Evolutionary conservation across 371 early-diverging fungal species (phyloP), one percentile per base, ranked within the genome.

Genomic region (Lichtheimia hyalospora): DNA sequence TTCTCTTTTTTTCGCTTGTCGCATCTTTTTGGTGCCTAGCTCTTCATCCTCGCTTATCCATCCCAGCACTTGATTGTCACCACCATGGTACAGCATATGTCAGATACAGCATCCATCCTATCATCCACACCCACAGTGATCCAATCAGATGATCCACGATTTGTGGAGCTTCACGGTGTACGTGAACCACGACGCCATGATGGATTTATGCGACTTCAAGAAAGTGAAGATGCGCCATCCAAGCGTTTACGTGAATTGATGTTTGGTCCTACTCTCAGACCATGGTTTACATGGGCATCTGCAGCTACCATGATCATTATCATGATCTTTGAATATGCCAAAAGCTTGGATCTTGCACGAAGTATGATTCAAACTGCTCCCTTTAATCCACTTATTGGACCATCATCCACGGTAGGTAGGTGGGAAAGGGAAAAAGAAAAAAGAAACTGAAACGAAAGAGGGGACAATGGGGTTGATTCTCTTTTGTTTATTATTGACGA

Each of bases 341-440:
- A 62, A 20, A 79, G 78, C 44, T 62, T 78, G n/a, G 71, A 82
- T 39, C 41, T 79, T 27, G 83, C 84, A n/a, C 77, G 83, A 8
- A 63, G 67, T 20, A 46, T 82, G 18, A 80, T 86, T 39, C 62
- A 81, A 63, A 79, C 82, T 0, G 65, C 57, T 20, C 83, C 85
- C 4, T 81, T 85, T 49, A 86, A 86, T 54, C 77, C 74, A 3
- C 83, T 88, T 83, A 82, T 86, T 51, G 88, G 88, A 3, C 86
- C 88, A 10, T 71, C 74, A 27, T 63, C 79, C 21, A 69, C 73
- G 14, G 86, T 83, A 34, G 10, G 34, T 34, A 27, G n/a, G 25
- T 25, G 25, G 27, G 27, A 27, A 27, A 27, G 27, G 34, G 10
- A 34, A 28, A 34, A 10, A 10, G 10, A 2, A 7, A 28, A 7